phyloP scores from a whole-genome alignment of 176 grass and related monocot genomes.

The Zoysia pacifica region DNA sequence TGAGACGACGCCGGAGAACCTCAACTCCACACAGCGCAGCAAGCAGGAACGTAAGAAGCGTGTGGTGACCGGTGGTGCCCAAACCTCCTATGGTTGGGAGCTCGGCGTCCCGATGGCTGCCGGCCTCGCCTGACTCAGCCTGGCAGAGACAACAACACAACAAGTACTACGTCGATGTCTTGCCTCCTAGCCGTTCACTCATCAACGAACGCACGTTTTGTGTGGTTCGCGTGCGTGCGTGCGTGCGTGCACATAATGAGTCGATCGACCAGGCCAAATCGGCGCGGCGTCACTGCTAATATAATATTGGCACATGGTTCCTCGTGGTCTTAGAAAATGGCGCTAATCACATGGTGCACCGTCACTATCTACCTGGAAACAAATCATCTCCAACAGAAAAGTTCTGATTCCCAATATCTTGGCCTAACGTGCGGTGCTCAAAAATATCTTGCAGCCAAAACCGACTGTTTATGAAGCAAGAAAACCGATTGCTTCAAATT shows the following conservation, averaged over 20 bases:
- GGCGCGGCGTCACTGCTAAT: background rate
- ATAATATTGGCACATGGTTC: background rate
- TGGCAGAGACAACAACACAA: too few species aligned
- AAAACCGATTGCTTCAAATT: too few species aligned
- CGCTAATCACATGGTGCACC: background rate
- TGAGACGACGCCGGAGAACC: background rate
- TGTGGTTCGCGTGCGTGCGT: background rate
- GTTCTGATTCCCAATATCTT: too few species aligned
- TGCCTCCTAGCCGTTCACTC: too few species aligned
- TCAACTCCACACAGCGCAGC: background rate
- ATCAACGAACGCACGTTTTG: background rate
- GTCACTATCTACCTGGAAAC: background rate
- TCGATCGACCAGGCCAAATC: background rate
- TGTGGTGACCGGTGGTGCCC: background rate
- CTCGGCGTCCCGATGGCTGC: background rate
- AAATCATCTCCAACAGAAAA: too few species aligned
- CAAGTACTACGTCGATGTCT: too few species aligned
- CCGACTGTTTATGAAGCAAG: too few species aligned
- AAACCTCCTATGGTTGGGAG: too few species aligned
- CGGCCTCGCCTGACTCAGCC: too few species aligned
- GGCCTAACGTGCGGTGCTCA: too few species aligned
- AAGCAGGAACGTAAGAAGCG: background rate
- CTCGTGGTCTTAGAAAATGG: background rate
- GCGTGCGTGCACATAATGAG: background rate
- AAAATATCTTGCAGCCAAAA: too few species aligned